Evolutionary conservation across 2,329 filamentous ascomycete genomes (phyloP).

Genomic region (Cryoendolithus antarcticus): DNA sequence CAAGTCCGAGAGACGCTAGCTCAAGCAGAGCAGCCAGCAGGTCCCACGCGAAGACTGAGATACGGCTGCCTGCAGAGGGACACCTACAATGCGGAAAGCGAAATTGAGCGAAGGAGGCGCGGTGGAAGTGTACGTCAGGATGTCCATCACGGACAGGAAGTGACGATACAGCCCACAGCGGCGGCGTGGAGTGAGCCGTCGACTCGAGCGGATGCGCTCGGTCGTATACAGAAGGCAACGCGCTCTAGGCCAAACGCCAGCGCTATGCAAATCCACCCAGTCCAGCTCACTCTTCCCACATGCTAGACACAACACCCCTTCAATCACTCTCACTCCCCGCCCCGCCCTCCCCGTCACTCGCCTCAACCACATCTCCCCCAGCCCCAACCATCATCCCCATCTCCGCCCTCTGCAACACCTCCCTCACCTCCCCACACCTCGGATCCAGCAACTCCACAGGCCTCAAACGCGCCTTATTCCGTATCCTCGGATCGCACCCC

Average conservation of each 20-base stretch:
- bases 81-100: too few relatives aligned
- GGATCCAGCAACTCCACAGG: constrained; percentile 64
- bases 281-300: not conserved
- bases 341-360: constrained; percentile 29
- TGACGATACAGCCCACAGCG: too few relatives aligned
- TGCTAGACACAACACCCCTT: not conserved
- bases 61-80: too few relatives aligned
- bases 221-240: too few relatives aligned
- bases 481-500: constrained; percentile 50
- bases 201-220: too few relatives aligned
- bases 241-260: constrained; percentile 2
- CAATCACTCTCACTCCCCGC: constrained; percentile 37
- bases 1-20: too few relatives aligned
- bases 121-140: too few relatives aligned
- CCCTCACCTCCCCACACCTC: constrained; percentile 47
- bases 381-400: constrained; percentile 38
- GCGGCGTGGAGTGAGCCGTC: too few relatives aligned
- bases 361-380: constrained; percentile 36
- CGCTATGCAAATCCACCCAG: constrained; percentile 4
- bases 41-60: too few relatives aligned
- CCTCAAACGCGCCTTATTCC: constrained; percentile 63
- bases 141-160: too few relatives aligned
- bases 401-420: constrained; percentile 58
- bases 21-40: too few relatives aligned
- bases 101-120: too few relatives aligned